Conservation (phyloP, 768 basidiomycete species). For the Rhodotorula kratochvilovae region DNA sequence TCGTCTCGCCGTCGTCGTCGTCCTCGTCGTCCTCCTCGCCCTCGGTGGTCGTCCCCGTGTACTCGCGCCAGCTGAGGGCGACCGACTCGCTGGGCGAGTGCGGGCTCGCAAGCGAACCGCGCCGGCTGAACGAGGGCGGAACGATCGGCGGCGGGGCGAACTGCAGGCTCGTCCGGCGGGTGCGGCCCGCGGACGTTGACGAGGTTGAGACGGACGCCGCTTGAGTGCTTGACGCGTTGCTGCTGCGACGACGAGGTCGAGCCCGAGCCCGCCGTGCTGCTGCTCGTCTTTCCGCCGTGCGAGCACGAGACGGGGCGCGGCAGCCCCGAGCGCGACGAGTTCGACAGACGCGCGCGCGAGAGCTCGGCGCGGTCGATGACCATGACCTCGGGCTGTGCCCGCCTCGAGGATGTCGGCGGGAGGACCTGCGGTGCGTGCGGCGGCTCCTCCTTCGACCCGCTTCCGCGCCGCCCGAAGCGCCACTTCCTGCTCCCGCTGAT, state of each 20-base stretch:
- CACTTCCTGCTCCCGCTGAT: constrained; percentile 6
- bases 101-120: neutral
- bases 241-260: neutral
- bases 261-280: neutral
- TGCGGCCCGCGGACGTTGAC: neutral
- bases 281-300: constrained; percentile 4
- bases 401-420: neutral
- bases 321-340: neutral
- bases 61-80: constrained; percentile 18
- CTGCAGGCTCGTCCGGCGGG: neutral
- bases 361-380: constrained; percentile 8
- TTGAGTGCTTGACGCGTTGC: neutral
- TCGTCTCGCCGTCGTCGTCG: constrained; percentile 13
- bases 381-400: constrained; percentile 9
- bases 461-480: neutral
- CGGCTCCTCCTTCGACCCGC: neutral
- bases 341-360: neutral
- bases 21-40: constrained; percentile 12
- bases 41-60: constrained; percentile 18
- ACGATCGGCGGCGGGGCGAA: neutral
- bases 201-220: neutral
- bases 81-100: neutral
- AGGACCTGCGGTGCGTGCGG: neutral
- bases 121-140: neutral
- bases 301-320: neutral